These are phyloP conservation scores for Apodospora peruviana DNA, from an alignment of 495 filamentous ascomycete genomes.

Conservation along the genomic window DNA sequence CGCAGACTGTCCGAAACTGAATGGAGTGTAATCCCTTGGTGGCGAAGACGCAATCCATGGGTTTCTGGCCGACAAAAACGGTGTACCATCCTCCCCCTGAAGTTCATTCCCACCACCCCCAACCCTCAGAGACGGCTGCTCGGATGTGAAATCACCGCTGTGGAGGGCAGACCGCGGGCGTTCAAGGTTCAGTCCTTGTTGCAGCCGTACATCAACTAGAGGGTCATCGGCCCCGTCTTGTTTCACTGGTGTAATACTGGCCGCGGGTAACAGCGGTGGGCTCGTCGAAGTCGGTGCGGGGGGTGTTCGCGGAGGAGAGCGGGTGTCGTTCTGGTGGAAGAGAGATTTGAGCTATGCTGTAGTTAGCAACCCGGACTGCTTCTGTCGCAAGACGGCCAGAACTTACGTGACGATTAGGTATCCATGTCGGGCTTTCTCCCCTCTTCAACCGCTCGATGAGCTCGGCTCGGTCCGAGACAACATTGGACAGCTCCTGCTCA, in stretches of 20 bases:
- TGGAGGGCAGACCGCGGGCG: slow-evolving; percentile 84
- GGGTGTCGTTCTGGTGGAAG: slow-evolving; percentile 23
- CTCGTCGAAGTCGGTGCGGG: slow-evolving; percentile 29
- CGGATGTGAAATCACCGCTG: slow-evolving; percentile 77
- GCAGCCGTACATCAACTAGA: slow-evolving; percentile 21
- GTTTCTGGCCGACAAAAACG: slow-evolving; percentile 4
- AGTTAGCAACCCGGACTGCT: background rate
- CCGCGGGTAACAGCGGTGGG: slow-evolving; percentile 30
- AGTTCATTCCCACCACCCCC: background rate
- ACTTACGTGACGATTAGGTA: slow-evolving; percentile 59
- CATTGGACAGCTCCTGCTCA: slow-evolving; percentile 18
- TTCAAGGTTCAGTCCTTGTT: slow-evolving; percentile 60
- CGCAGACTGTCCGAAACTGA: slow-evolving; percentile 27
- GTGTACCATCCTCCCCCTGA: background rate
- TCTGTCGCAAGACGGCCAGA: background rate
- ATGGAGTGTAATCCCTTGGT: slow-evolving; percentile 36
- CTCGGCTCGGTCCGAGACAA: slow-evolving; percentile 59
- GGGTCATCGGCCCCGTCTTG: slow-evolving; percentile 14
- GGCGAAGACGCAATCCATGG: slow-evolving; percentile 43
- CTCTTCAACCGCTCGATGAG: slow-evolving; percentile 82
- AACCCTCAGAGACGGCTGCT: slow-evolving; percentile 25
- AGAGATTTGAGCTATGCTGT: slow-evolving; percentile 33
- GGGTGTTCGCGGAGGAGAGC: slow-evolving; percentile 30
- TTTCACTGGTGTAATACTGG: slow-evolving; percentile 39
- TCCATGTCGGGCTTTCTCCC: slow-evolving; percentile 72